Conservation (phyloP, 2,329 filamentous ascomycete genomes). For the Fusarium solani-melongenae region DNA sequence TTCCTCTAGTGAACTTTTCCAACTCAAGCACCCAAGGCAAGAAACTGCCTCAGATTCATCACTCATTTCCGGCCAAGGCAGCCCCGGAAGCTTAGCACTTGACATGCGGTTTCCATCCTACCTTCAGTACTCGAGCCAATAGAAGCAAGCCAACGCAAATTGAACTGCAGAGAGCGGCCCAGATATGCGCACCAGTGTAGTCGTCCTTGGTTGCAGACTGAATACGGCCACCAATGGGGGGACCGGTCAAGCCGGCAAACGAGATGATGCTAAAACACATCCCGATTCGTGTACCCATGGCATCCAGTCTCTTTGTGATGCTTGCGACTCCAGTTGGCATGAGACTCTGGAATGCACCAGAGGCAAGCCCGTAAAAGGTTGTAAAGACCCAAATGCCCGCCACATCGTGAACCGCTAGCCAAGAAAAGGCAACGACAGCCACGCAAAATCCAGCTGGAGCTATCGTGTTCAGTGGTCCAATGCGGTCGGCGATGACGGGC, state of each 20-base stretch:
- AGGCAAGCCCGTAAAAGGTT: constrained; percentile 41
- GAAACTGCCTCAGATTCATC: neutral
- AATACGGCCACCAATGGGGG: constrained; percentile 51
- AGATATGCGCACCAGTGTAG: constrained; percentile 46
- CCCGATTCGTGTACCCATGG: constrained; percentile 53
- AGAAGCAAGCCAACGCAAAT: constrained; percentile 39
- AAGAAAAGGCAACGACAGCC: constrained; percentile 48
- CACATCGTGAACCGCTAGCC: constrained; percentile 50
- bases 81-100: constrained; percentile 23
- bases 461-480: constrained; percentile 52
- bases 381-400: constrained; percentile 53
- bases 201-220: constrained; percentile 38
- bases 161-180: constrained; percentile 48
- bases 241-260: constrained; percentile 52
- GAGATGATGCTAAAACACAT: constrained; percentile 55
- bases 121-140: constrained; percentile 21
- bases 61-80: neutral
- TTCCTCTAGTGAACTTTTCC: neutral
- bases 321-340: constrained; percentile 53
- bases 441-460: constrained; percentile 42
- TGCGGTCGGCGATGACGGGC: constrained; percentile 50
- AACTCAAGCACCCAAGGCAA: neutral
- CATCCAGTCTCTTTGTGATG: constrained; percentile 53
- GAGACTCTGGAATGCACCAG: constrained; percentile 53
- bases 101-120: constrained; percentile 30